A percentile compares a stretch with the other conserved stretches of the same genome.
Evolutionary conservation across 1,284 basidiomycete genomes (phyloP).

Genomic region (Pyrrhoderma noxium): DNA sequence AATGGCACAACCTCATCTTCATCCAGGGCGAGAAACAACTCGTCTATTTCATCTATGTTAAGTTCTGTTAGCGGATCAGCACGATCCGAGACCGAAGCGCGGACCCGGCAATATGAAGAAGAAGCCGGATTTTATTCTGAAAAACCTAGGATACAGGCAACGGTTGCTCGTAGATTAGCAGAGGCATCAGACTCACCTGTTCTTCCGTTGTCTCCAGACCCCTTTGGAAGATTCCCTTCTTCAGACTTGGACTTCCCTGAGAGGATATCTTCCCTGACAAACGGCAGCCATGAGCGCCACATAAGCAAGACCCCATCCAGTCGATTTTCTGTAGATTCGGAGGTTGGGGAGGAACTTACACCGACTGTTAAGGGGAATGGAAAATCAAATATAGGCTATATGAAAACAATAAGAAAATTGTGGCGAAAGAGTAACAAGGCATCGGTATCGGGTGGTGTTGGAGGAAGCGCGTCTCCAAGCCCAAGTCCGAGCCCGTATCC

Average conservation of each 20-base stretch:
- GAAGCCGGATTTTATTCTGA: constrained; percentile 41
- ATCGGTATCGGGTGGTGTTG: constrained; percentile 18
- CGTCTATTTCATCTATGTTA: constrained; percentile 27
- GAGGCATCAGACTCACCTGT: constrained; percentile 34
- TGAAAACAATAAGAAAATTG: constrained; percentile 62
- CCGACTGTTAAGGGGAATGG: constrained; percentile 20
- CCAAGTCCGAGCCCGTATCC: constrained; percentile 22
- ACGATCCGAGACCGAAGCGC: constrained; percentile 40
- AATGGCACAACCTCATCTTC: background rate
- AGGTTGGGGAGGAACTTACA: constrained; percentile 35
- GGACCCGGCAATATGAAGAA: constrained; percentile 45
- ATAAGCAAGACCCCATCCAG: constrained; percentile 35
- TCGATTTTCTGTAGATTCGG: constrained; percentile 68
- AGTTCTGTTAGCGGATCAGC: constrained; percentile 22
- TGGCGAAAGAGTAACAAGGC: constrained; percentile 65
- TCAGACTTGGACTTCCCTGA: constrained; percentile 2
- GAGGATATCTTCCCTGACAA: constrained; percentile 12
- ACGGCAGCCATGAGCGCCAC: constrained; percentile 1
- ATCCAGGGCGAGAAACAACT: constrained; percentile 9
- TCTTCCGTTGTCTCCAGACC: constrained; percentile 72
- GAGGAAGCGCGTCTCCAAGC: constrained; percentile 22
- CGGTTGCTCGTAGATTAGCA: constrained; percentile 22
- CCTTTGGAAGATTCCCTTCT: constrained; percentile 65
- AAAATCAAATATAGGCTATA: constrained; percentile 44
- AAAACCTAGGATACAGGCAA: constrained; percentile 22